These are phyloP conservation scores for Yamagishiella unicocca DNA, from an alignment of 139 green algal species.

Conservation along the genomic window DNA sequence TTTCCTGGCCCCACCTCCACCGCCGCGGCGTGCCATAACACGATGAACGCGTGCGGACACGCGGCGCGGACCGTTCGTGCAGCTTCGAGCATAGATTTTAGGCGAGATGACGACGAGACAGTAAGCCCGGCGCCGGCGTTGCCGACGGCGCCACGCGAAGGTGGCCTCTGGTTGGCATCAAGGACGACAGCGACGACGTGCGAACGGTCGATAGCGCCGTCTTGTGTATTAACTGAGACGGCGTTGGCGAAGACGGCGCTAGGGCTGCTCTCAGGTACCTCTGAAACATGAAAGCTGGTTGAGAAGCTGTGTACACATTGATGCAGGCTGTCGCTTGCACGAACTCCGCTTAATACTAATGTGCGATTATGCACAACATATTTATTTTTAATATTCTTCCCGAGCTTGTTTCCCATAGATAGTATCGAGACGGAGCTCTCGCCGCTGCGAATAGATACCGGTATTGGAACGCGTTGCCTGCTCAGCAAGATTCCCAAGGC, in stretches of 20 bases:
- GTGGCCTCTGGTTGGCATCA: neutral
- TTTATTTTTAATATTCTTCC: neutral
- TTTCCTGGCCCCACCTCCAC: no score
- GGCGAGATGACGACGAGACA: neutral
- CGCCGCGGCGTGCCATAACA: neutral
- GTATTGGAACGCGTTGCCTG: no score
- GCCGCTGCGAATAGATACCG: no score
- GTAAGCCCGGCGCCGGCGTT: neutral
- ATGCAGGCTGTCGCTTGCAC: neutral
- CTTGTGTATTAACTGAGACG: neutral
- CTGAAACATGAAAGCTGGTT: neutral
- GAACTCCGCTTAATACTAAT: neutral
- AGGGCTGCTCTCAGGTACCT: neutral
- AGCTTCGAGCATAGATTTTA: neutral
- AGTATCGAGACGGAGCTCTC: no score
- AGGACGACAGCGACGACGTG: neutral
- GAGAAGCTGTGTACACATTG: neutral
- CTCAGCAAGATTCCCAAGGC: no score
- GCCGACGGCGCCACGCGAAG: neutral
- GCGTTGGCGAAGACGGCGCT: neutral
- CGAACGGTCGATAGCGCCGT: neutral
- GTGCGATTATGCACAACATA: neutral
- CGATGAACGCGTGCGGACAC: slow-evolving; percentile 17
- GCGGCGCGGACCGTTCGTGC: neutral
- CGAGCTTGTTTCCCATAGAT: neutral